Base-by-base conservation (phyloP, 345 rosid species). In the Citrus australasica region DNA sequence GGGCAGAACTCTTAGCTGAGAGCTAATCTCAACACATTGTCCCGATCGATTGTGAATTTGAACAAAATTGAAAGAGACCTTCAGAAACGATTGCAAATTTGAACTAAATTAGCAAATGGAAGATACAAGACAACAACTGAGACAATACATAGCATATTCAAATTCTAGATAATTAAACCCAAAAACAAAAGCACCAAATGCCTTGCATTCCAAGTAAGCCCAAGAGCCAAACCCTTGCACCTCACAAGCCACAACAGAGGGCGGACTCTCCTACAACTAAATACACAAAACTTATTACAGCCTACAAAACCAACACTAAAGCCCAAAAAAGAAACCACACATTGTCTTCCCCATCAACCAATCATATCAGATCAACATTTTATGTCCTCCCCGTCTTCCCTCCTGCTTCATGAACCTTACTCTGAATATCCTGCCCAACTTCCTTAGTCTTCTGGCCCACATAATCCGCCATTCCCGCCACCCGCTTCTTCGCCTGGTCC, bases 371-470 rank as follows among this genome's bases (percentile, higher is more conserved):
- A 46, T 13, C 51, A 4, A n/a, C 69, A 75, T 75, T 59, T 56
- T 78, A 79, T 67, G 85, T 74, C 71, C 77, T 25, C 63, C 76
- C 76, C 27, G 81, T 46, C 51, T 60, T 73, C 17, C 58, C 75
- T 61, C 25, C 79, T 11, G 22, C 86, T 73, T 93, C 93, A 5
- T 86, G 88, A 67, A 91, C 93, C 81, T 79, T 83, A 37, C 65
- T 80, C 83, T 92, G 93, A 3, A 85, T 84, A 24, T 78, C 77
- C 83, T 90, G 97, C 35, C 94, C 95, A 33, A 68, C 80, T 42
- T 92, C 98, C 81, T 85, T 90, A 0, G 92, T 89, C 86, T 86
- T 93, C 86, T 89, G 90, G 28, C 96, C 95, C 22, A 85, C 74
- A 30, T 80, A 82, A 38, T 83, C 90, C 0, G 90, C 81, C 71